These are phyloP conservation scores for Mycosphaerella arachidis DNA, from an alignment of 2,329 filamentous ascomycete genomes.

Conservation along the genomic window DNA sequence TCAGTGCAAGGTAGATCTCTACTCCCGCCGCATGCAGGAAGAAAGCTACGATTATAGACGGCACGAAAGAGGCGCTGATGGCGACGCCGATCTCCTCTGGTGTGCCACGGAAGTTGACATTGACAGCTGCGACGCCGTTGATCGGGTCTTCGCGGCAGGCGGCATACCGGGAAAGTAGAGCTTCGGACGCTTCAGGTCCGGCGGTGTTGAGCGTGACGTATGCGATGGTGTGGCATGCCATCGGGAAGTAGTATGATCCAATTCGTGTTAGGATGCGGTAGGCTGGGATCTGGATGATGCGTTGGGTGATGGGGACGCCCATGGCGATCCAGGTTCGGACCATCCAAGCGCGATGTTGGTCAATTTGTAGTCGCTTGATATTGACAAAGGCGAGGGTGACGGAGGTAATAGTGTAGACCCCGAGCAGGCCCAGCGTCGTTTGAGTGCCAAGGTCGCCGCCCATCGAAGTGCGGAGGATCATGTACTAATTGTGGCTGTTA, in stretches of 20 bases:
- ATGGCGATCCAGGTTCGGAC: conserved; percentile 37
- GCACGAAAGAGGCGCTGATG: not conserved
- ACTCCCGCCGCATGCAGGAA: not conserved
- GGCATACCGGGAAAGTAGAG: not conserved
- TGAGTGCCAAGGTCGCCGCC: conserved; percentile 53
- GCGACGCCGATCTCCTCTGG: not conserved
- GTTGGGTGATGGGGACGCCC: not conserved
- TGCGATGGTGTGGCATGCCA: conserved; percentile 48
- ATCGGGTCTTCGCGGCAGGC: not conserved
- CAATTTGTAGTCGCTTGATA: conserved; percentile 57
- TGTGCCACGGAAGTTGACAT: not conserved
- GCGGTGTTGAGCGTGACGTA: not conserved
- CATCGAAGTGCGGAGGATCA: conserved; percentile 50
- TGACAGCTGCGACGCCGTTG: not conserved
- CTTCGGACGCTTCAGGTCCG: not conserved
- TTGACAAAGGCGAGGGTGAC: conserved; percentile 51
- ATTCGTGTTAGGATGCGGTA: conserved; percentile 38
- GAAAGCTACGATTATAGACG: not conserved
- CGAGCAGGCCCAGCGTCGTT: conserved; percentile 24
- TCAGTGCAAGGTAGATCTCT: not conserved
- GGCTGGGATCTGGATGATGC: conserved; percentile 13
- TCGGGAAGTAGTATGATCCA: conserved; percentile 33
- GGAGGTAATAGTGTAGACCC: conserved; percentile 42
- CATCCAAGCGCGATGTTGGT: conserved; percentile 63
- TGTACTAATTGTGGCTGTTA: conserved; percentile 15